Conservation (phyloP, 2,329 filamentous ascomycete species). For the Lasiodiplodia citricola region DNA sequence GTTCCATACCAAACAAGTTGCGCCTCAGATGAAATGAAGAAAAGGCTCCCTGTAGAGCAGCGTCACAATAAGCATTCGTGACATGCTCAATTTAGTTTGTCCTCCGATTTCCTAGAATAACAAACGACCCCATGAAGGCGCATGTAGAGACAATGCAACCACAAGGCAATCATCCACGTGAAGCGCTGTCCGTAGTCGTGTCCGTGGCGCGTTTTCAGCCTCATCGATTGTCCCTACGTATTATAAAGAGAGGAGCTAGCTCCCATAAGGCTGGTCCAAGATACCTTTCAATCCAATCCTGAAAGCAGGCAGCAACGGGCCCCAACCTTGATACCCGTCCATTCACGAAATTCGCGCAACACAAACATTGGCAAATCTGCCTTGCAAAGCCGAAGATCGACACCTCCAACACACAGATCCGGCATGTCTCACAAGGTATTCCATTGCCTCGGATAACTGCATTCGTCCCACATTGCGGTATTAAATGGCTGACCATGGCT, state of each 20-base stretch:
- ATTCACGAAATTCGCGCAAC: neutral
- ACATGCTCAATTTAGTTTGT: neutral
- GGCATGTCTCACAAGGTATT: neutral
- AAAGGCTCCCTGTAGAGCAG: neutral
- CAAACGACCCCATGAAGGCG: neutral
- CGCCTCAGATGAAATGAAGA: neutral
- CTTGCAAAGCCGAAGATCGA: neutral
- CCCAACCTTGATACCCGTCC: no score
- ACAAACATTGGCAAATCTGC: neutral
- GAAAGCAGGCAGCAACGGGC: neutral
- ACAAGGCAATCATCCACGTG: neutral
- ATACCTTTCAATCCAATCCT: neutral
- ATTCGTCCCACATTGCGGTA: neutral
- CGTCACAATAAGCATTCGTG: neutral
- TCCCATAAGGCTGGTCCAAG: neutral
- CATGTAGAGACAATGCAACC: neutral
- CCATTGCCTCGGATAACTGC: no score
- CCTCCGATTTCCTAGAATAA: neutral
- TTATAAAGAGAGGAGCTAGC: neutral
- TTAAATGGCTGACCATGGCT: neutral
- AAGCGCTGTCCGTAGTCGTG: neutral
- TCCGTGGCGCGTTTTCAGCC: neutral
- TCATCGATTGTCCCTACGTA: neutral
- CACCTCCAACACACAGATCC: neutral
- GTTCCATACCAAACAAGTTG: no score